Conservation (phyloP, 164 flowering plant genomes). For the Liquidambar formosana region DNA sequence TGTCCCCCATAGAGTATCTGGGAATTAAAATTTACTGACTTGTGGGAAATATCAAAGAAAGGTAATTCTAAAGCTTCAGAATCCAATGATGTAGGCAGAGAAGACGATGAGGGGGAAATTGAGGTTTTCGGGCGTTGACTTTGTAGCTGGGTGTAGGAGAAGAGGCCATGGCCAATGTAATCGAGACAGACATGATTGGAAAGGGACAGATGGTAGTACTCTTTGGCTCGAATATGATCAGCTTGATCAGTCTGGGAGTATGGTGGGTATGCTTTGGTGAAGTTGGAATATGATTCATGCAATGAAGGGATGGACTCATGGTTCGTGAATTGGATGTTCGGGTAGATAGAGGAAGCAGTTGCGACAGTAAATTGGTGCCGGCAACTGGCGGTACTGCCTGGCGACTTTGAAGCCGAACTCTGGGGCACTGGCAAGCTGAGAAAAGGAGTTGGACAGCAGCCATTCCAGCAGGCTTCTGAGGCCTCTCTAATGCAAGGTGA, state of each 20-base stretch:
- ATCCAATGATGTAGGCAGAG: conserved; percentile 19
- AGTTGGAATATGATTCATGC: conserved; percentile 48
- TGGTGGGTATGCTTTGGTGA: conserved; percentile 58
- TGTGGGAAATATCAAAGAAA: conserved; percentile 63
- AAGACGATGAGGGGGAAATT: conserved; percentile 57
- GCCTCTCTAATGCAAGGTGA: conserved; percentile 48
- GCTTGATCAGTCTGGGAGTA: conserved; percentile 47
- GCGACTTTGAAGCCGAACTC: conserved; percentile 12
- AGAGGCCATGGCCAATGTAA: conserved; percentile 81
- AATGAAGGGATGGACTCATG: conserved; percentile 85
- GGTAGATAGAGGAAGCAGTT: conserved; percentile 59
- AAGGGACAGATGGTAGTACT: conserved; percentile 31
- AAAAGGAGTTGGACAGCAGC: conserved; percentile 41
- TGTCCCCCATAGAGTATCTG: conserved; percentile 67
- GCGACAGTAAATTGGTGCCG: conserved; percentile 44
- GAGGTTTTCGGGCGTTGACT: background rate
- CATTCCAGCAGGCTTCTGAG: conserved; percentile 38
- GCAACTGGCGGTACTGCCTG: conserved; percentile 33
- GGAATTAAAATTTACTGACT: conserved; percentile 61
- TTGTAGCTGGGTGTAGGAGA: conserved; percentile 57
- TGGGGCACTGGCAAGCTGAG: conserved; percentile 23
- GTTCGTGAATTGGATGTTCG: conserved; percentile 65
- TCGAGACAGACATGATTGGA: conserved; percentile 57
- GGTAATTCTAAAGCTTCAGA: conserved; percentile 5
- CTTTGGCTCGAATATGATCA: conserved; percentile 26